A percentile compares a stretch with the other conserved stretches of the same genome.
Evolutionary conservation across 2,329 filamentous ascomycete species (phyloP).

Genomic region (Ceratocystis destructans): DNA sequence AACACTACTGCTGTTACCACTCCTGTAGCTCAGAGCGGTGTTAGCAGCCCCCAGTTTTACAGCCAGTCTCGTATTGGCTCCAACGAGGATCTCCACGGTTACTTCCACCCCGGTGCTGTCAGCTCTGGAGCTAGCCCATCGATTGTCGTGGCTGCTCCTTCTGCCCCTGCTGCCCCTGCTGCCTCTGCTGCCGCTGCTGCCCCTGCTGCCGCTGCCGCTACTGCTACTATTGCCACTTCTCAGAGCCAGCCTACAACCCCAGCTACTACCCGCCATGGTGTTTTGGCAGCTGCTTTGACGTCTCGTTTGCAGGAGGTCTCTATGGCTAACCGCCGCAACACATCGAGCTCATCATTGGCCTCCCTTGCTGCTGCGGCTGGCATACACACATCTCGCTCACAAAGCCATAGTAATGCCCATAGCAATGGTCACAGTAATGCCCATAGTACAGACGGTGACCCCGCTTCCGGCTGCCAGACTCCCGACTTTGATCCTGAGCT

Average conservation of each 20-base stretch:
- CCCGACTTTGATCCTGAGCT: slow-evolving; percentile 46
- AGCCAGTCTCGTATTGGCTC: slow-evolving; percentile 61
- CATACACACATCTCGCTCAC: slow-evolving; percentile 25
- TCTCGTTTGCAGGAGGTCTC: slow-evolving; percentile 57
- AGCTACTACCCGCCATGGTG: slow-evolving; percentile 18
- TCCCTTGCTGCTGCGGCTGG: slow-evolving; percentile 34
- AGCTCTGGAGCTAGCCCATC: slow-evolving; percentile 25
- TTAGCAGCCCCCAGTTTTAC: slow-evolving; percentile 62
- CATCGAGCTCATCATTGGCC: slow-evolving; percentile 33
- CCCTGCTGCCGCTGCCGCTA: neutral
- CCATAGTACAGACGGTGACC: slow-evolving; percentile 34
- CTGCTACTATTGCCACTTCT: neutral
- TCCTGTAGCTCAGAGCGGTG: slow-evolving; percentile 54
- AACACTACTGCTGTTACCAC: slow-evolving; percentile 60
- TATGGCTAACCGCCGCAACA: slow-evolving; percentile 34
- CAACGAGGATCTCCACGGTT: slow-evolving; percentile 57
- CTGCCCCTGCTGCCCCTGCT: neutral
- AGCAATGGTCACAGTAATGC: slow-evolving; percentile 22
- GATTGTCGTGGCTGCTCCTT: slow-evolving; percentile 13
- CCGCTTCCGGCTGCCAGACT: slow-evolving; percentile 37
- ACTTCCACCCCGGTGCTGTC: slow-evolving; percentile 29
- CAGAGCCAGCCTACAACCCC: slow-evolving; percentile 7
- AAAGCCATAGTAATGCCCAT: slow-evolving; percentile 14
- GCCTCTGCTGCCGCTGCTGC: neutral
- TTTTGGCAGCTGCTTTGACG: slow-evolving; percentile 34